Conservation (phyloP, 768 basidiomycete species). For the Lentinula lateritia region DNA sequence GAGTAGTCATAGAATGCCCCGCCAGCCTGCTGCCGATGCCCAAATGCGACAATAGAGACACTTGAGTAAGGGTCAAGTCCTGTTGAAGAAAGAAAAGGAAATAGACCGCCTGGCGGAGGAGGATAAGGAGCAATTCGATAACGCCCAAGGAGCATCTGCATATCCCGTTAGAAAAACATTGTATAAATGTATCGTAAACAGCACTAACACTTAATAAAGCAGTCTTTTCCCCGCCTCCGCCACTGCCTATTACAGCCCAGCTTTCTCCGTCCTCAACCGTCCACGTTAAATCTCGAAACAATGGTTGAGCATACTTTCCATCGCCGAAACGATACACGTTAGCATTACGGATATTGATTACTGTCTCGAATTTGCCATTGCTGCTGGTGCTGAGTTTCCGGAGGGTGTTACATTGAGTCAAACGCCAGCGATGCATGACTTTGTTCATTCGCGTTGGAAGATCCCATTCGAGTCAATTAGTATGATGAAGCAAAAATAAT, state of each 20-base stretch:
- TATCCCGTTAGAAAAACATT: not conserved
- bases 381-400: not conserved
- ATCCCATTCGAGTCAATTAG: too few species aligned
- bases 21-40: slow-evolving; percentile 51
- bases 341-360: slow-evolving; percentile 34
- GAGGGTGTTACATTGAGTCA: not conserved
- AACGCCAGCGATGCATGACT: not conserved
- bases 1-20: slow-evolving; percentile 91
- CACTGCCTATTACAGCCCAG: slow-evolving; percentile 73
- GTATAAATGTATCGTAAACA: not conserved
- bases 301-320: slow-evolving; percentile 35
- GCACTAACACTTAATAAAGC: slow-evolving; percentile 57
- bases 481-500: too few species aligned
- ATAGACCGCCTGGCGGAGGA: slow-evolving; percentile 63
- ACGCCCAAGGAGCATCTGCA: slow-evolving; percentile 63
- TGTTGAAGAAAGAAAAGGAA: slow-evolving; percentile 56
- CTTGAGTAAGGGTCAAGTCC: slow-evolving; percentile 41
- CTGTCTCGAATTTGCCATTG: not conserved
- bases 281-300: slow-evolving; percentile 54
- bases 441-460: not conserved
- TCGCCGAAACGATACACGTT: slow-evolving; percentile 59
- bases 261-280: slow-evolving; percentile 54
- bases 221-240: slow-evolving; percentile 54
- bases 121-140: slow-evolving; percentile 62
- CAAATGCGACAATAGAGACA: slow-evolving; percentile 61